Evolutionary conservation across 2,329 filamentous ascomycete species (phyloP), one percentile per base, ranked within the genome.

Genomic region (Proliferodiscus dingleyae): DNA sequence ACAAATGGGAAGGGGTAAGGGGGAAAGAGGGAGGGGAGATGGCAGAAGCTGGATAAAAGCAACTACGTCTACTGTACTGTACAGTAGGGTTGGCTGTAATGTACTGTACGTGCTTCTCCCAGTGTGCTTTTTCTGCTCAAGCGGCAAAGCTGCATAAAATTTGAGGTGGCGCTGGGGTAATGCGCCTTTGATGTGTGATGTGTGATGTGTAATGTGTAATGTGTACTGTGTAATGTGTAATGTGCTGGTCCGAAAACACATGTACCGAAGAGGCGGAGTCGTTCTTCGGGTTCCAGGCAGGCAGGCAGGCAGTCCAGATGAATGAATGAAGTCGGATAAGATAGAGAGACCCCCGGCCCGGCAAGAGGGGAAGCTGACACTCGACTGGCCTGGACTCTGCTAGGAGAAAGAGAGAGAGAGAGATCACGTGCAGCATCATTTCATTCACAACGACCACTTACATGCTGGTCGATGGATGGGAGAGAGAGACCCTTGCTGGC

Each of bases 31-130:
- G n/a, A n/a, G n/a, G n/a, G n/a, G n/a, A n/a, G n/a, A n/a, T n/a
- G n/a, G n/a, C n/a, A 32, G 38, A 18, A 26, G 21, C 34, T 49
- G 46, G 51, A 38, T 53, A 51, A 53, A 53, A 49, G 51, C 46
- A 29, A 38, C n/a, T n/a, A n/a, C n/a, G n/a, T n/a, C n/a, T n/a
- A n/a, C n/a, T n/a, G n/a, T n/a, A n/a, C n/a, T n/a, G n/a, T n/a
- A n/a, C n/a, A n/a, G n/a, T n/a, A n/a, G n/a, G n/a, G n/a, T n/a
- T n/a, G n/a, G n/a, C n/a, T n/a, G n/a, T n/a, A n/a, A 11, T 11
- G 13, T 30, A 37, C 37, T 23, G 43, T 41, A 26, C 18, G 37
- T 41, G 34, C 21, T 18, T 22, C 22, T 30, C 10, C 23, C 15
- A 23, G 24, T 18, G 37, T 13, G 26, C 7, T 28, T 13, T 28